A percentile compares a stretch with the other conserved stretches of the same genome.
phyloP scores from a whole-genome alignment of 352 stramenopile genomes.

The Phytopythium mirpurense region DNA sequence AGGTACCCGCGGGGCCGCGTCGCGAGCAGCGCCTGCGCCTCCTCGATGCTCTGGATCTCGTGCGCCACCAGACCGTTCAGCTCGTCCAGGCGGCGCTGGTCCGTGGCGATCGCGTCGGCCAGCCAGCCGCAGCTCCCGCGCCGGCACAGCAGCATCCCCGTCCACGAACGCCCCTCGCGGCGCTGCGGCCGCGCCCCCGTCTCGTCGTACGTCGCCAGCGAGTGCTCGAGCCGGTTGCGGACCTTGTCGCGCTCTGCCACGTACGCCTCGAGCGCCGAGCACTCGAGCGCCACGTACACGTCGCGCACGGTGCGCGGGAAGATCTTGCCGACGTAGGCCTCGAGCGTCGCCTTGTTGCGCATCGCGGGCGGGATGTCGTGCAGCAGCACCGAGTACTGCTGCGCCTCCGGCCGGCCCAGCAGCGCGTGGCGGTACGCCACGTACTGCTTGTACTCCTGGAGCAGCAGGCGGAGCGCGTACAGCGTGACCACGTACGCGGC shows the following conservation, averaged over 20 bases:
- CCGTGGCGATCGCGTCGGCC: slow-evolving; percentile 64
- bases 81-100: slow-evolving; percentile 41
- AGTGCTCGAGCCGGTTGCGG: slow-evolving; percentile 47
- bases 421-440: slow-evolving; percentile 52
- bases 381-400: slow-evolving; percentile 74
- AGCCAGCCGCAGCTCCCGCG: slow-evolving; percentile 23
- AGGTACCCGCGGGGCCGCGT: slow-evolving; percentile 25
- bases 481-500: slow-evolving; percentile 49
- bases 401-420: slow-evolving; percentile 39
- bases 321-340: slow-evolving; percentile 66
- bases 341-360: slow-evolving; percentile 49
- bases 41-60: slow-evolving; percentile 62
- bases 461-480: slow-evolving; percentile 52
- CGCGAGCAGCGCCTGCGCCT: slow-evolving; percentile 44
- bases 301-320: slow-evolving; percentile 56
- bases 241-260: slow-evolving; percentile 44
- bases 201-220: slow-evolving; percentile 39
- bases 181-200: slow-evolving; percentile 36
- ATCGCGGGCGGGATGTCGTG: slow-evolving; percentile 60
- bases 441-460: slow-evolving; percentile 65
- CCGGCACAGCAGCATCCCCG: slow-evolving; percentile 32
- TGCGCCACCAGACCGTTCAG: slow-evolving; percentile 53
- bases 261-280: slow-evolving; percentile 41
- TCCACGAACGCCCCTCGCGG: slow-evolving; percentile 40
- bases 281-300: slow-evolving; percentile 73